phyloP scores from a whole-genome alignment of 108 stramenopile genomes.

The Thalassiosira profunda region DNA sequence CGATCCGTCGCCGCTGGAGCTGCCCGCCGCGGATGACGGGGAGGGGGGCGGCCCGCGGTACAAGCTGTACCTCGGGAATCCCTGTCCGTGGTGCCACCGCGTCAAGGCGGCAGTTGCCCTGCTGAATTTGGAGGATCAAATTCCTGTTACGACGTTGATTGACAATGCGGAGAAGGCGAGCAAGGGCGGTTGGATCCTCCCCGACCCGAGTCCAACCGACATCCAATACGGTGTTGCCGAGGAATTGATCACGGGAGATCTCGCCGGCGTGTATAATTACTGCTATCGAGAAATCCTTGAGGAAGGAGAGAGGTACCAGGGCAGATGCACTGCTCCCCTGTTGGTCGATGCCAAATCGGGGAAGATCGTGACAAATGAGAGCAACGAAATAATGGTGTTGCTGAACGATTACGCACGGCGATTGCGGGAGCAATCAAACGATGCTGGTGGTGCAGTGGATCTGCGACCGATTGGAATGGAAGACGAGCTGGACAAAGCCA shows the following conservation, averaged over 20 bases:
- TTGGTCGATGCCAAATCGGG: constrained; percentile 77
- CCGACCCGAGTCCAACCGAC: constrained; percentile 12
- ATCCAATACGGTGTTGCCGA: constrained; percentile 6
- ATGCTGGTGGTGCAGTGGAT: constrained; percentile 55
- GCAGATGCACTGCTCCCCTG: constrained; percentile 91
- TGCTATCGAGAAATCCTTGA: constrained; percentile 42
- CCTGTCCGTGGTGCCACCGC: constrained; percentile 89
- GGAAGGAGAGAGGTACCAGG: constrained; percentile 55
- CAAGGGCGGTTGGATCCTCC: constrained; percentile 87
- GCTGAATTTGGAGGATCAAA: constrained; percentile 46
- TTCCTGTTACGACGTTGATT: constrained; percentile 67
- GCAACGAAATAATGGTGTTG: constrained; percentile 87
- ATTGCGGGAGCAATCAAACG: constrained; percentile 9
- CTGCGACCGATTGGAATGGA: constrained; percentile 75
- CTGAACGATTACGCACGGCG: constrained; percentile 63
- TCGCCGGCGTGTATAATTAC: constrained; percentile 58
- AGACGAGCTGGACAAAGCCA: constrained; percentile 64
- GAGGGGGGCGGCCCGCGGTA: constrained; percentile 70
- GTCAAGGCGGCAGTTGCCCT: constrained; percentile 56
- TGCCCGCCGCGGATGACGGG: not conserved
- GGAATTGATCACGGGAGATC: constrained; percentile 43
- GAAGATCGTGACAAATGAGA: constrained; percentile 91
- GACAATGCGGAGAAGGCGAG: constrained; percentile 87
- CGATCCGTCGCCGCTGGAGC: constrained; percentile 30
- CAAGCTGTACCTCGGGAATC: constrained; percentile 93